Evolutionary conservation across 306 rosid genomes (phyloP).

Genomic region (Chamaecrista fasciculata): DNA sequence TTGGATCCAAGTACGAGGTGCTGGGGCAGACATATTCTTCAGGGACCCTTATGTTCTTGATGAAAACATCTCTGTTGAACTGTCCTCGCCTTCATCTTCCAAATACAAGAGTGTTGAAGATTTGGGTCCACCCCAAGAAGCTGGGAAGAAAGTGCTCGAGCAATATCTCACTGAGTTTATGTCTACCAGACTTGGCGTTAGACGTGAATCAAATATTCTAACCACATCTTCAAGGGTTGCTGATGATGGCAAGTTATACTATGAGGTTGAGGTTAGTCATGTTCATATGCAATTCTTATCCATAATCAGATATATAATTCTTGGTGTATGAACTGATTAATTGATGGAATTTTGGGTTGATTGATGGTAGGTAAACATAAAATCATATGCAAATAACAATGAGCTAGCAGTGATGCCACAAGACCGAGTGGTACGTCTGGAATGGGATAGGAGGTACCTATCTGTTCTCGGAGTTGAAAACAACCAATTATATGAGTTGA

Average conservation of each 20-base stretch:
- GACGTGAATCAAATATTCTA: constrained; percentile 75
- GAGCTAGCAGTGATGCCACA: constrained; percentile 95
- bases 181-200: constrained; percentile 88
- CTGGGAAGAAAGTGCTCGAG: constrained; percentile 73
- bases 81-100: constrained; percentile 93
- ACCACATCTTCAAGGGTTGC: constrained; percentile 68
- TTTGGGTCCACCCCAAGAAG: constrained; percentile 78
- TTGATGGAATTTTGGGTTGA: constrained; percentile 17
- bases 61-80: constrained; percentile 73
- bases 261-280: constrained; percentile 82
- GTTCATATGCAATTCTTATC: neutral
- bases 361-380: constrained; percentile 75
- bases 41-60: constrained; percentile 96
- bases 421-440: constrained; percentile 76
- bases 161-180: constrained; percentile 89
- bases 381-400: constrained; percentile 88
- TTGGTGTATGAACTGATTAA: neutral
- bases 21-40: constrained; percentile 93
- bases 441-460: constrained; percentile 89
- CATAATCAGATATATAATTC: neutral
- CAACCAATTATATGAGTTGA: constrained; percentile 78
- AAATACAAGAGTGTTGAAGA: constrained; percentile 77
- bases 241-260: constrained; percentile 81
- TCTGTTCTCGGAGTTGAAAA: constrained; percentile 97
- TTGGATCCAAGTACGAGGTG: constrained; percentile 92